Evolutionary conservation across 1,139 yeast genomes (phyloP).

Genomic region (Taiozyma sp.): DNA sequence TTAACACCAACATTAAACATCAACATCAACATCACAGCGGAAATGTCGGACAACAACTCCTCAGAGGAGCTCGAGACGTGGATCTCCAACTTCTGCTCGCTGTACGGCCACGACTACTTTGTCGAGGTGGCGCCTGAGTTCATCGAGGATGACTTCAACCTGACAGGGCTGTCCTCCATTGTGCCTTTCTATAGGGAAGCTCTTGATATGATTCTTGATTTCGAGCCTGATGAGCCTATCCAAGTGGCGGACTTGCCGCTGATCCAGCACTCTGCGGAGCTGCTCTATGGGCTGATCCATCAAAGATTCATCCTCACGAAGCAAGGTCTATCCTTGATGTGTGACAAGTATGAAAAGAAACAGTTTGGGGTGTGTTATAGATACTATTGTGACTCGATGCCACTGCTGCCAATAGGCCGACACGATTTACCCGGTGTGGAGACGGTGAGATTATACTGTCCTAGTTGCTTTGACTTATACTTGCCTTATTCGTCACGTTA

Average conservation of each 20-base stretch:
- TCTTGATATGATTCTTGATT: conserved; percentile 81
- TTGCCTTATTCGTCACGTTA: conserved; percentile 83
- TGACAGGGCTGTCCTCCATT: conserved; percentile 80
- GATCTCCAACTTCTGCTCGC: conserved; percentile 85
- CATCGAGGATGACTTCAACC: conserved; percentile 93
- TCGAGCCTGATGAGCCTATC: conserved; percentile 46
- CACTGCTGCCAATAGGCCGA: conserved; percentile 86
- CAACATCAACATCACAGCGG: too few species aligned
- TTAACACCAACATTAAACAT: too few species aligned
- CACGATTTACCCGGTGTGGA: conserved; percentile 90
- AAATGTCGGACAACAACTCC: conserved; percentile 17
- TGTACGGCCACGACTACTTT: conserved; percentile 89
- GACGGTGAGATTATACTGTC: conserved; percentile 89
- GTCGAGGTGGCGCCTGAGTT: conserved; percentile 91
- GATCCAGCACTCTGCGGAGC: conserved; percentile 86
- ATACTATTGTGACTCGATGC: conserved; percentile 88
- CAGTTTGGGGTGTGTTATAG: conserved; percentile 94
- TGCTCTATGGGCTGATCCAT: conserved; percentile 89
- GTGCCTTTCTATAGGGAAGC: conserved; percentile 95
- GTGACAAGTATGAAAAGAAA: conserved; percentile 86
- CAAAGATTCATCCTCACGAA: conserved; percentile 88
- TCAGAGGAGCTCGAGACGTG: conserved; percentile 73
- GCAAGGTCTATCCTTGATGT: conserved; percentile 91
- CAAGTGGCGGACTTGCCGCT: conserved; percentile 69
- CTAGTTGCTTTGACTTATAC: conserved; percentile 89